Percentiles rank a stretch among this genome's conserved stretches.
These are phyloP conservation scores for Gyromitra esculenta DNA, from an alignment of 2,329 filamentous ascomycete species.

Conservation along the genomic window DNA sequence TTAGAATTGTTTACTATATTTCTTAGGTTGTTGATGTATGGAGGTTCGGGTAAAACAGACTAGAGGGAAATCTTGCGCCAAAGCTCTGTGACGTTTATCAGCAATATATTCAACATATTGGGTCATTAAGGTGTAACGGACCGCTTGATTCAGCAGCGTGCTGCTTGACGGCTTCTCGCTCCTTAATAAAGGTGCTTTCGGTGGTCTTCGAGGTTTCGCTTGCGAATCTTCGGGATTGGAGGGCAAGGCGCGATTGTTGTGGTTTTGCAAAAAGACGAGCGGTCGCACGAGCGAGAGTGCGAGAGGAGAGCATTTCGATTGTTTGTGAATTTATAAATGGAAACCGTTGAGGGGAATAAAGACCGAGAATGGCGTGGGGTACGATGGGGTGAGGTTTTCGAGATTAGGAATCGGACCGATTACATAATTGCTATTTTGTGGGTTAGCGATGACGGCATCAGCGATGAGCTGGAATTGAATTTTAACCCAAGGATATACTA, in stretches of 20 bases:
- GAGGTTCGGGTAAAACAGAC: constrained; percentile 68
- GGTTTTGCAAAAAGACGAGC: constrained; percentile 66
- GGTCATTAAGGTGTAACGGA: constrained; percentile 64
- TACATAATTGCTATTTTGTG: constrained; percentile 14
- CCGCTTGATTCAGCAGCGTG: constrained; percentile 86
- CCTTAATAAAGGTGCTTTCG: constrained; percentile 93
- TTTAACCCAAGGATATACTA: not conserved
- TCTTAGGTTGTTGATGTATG: constrained; percentile 5
- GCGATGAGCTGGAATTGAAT: not conserved
- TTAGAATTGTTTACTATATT: constrained; percentile 52
- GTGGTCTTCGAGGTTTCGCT: constrained; percentile 68
- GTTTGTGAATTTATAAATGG: constrained; percentile 37
- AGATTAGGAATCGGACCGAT: constrained; percentile 29
- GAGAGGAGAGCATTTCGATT: constrained; percentile 72
- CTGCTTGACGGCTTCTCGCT: constrained; percentile 88
- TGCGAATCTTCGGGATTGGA: constrained; percentile 78
- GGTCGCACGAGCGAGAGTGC: constrained; percentile 69
- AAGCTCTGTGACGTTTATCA: constrained; percentile 70
- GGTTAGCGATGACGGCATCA: constrained; percentile 15
- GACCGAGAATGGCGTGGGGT: constrained; percentile 24
- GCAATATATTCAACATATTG: constrained; percentile 1
- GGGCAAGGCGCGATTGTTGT: constrained; percentile 65
- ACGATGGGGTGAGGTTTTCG: constrained; percentile 39
- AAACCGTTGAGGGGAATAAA: constrained; percentile 39
- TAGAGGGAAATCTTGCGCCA: constrained; percentile 97